phyloP scores from a whole-genome alignment of 225 moss, liverwort and hornwort species.

The Physcomitrellopsis africana region DNA sequence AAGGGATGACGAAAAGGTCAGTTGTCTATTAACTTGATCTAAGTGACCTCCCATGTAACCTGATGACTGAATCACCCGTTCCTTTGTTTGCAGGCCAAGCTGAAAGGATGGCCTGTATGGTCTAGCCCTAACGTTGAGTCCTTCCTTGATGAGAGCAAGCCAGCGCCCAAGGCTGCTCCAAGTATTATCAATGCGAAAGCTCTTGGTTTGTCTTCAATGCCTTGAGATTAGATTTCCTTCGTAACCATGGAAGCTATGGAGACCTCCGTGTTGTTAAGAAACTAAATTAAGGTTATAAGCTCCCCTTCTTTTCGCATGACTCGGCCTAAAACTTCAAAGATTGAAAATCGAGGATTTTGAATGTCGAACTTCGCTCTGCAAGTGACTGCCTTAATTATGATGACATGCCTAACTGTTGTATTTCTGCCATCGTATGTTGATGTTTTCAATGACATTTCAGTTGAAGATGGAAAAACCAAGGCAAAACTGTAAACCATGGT shows the following conservation, averaged over 20 bases:
- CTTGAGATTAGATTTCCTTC: constrained; percentile 12
- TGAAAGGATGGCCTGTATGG: constrained; percentile 91
- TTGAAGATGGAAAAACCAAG: too few relatives aligned
- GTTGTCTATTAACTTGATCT: too few relatives aligned
- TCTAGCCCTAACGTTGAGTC: constrained; percentile 79
- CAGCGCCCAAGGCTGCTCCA: constrained; percentile 79
- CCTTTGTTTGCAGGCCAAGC: constrained; percentile 56
- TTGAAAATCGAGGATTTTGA: constrained; percentile 18
- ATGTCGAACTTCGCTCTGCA: constrained; percentile 4
- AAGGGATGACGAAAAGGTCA: too few relatives aligned
- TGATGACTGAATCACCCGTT: neutral
- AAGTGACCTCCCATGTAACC: too few relatives aligned
- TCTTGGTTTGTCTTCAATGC: constrained; percentile 67
- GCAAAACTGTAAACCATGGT: too few relatives aligned
- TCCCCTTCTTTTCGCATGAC: constrained; percentile 14
- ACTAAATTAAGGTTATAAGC: neutral
- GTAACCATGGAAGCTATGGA: constrained; percentile 20
- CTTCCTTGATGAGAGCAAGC: constrained; percentile 68
- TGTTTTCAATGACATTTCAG: constrained; percentile 55
- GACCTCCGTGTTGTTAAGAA: constrained; percentile 20
- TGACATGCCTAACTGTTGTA: constrained; percentile 41
- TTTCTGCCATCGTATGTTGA: constrained; percentile 46
- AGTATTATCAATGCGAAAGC: constrained; percentile 96
- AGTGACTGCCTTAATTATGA: constrained; percentile 13
- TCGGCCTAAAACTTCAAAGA: neutral